A percentile compares a stretch with the other conserved stretches of the same genome.
These are phyloP conservation scores for Penicillium sp. DNA, from an alignment of 2,329 filamentous ascomycete species.

Conservation along the genomic window DNA sequence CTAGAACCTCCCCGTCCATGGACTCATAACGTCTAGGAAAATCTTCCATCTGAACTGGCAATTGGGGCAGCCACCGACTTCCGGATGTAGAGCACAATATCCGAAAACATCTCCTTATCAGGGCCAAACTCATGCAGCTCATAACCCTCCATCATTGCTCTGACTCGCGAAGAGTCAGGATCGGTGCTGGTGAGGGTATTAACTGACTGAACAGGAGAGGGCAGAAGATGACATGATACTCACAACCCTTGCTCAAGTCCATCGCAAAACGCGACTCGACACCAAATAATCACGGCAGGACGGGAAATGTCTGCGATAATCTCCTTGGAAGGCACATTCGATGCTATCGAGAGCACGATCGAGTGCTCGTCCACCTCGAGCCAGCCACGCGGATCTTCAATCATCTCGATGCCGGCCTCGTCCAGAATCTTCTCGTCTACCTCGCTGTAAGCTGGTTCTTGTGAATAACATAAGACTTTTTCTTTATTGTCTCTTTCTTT, in stretches of 20 bases:
- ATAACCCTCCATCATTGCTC: slow-evolving; percentile 15
- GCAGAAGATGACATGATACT: neutral
- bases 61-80: neutral
- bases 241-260: neutral
- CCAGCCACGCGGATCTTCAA: slow-evolving; percentile 32
- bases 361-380: slow-evolving; percentile 34
- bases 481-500: neutral
- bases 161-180: slow-evolving; percentile 11
- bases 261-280: slow-evolving; percentile 8
- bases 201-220: neutral
- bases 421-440: slow-evolving; percentile 14
- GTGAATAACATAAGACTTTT: slow-evolving; percentile 18
- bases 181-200: slow-evolving; percentile 7
- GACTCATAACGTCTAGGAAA: neutral
- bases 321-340: slow-evolving; percentile 34
- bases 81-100: slow-evolving; percentile 13
- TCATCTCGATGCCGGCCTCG: slow-evolving; percentile 13
- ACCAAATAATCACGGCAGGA: slow-evolving; percentile 26
- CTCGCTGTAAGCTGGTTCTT: slow-evolving; percentile 20
- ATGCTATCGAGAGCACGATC: slow-evolving; percentile 31
- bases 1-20: no score
- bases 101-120: neutral
- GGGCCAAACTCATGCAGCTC: slow-evolving; percentile 13
- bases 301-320: slow-evolving; percentile 38
- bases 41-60: neutral